phyloP scores from a whole-genome alignment of 1,139 yeast genomes.

The Debaryomyces psychrophilus region DNA sequence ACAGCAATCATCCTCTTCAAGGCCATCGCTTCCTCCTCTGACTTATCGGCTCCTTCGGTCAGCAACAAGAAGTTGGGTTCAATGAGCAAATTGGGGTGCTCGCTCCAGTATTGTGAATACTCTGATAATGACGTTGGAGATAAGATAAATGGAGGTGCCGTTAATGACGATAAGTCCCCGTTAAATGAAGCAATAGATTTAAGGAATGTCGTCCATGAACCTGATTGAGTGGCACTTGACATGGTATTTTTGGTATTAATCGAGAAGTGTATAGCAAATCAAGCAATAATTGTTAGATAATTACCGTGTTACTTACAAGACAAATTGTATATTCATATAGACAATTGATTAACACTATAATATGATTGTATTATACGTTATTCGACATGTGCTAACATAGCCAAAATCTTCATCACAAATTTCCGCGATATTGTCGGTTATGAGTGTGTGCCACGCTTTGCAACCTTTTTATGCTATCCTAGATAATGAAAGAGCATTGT shows the following conservation, averaged over 20 bases:
- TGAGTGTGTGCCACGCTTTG: constrained; percentile 8
- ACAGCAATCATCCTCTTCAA: constrained; percentile 75
- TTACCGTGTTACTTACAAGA: not conserved
- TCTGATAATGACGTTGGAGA: constrained; percentile 89
- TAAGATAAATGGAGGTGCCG: constrained; percentile 98
- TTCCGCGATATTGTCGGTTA: constrained; percentile 4
- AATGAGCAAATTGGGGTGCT: constrained; percentile 80
- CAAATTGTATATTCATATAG: constrained; percentile 1
- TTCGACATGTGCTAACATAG: constrained; percentile 8
- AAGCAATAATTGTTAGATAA: not conserved
- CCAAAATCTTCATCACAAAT: constrained; percentile 6
- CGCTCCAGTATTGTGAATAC: constrained; percentile 93
- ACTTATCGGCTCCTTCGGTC: constrained; percentile 38
- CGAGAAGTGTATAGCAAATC: not conserved
- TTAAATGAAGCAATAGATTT: constrained; percentile 91
- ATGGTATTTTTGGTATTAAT: constrained; percentile 13
- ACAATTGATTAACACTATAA: constrained; percentile 5
- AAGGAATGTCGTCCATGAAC: constrained; percentile 83
- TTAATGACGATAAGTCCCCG: constrained; percentile 89
- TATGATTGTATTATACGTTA: not conserved
- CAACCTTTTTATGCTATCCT: constrained; percentile 8
- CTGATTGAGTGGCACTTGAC: constrained; percentile 35
- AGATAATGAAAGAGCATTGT: not conserved
- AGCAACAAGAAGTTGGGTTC: constrained; percentile 60
- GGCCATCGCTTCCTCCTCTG: constrained; percentile 54